These are phyloP conservation scores for Malassezia restricta DNA, from an alignment of 1,284 basidiomycete genomes.

Conservation along the genomic window DNA sequence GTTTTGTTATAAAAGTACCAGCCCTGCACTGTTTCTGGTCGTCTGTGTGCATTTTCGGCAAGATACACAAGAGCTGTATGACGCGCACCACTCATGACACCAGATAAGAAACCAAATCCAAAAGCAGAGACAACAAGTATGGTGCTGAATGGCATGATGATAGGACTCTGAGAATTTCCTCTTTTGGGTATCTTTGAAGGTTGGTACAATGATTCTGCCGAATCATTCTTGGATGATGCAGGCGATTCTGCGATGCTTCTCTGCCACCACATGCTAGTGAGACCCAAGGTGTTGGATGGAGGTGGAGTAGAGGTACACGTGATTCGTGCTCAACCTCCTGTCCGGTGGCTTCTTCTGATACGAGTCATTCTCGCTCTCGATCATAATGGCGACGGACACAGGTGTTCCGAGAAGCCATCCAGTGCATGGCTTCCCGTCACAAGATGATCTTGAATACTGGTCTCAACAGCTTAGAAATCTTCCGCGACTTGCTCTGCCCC, in stretches of 20 bases:
- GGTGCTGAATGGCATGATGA: conserved; percentile 11
- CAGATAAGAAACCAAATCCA: conserved; percentile 30
- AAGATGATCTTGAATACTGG: conserved; percentile 33
- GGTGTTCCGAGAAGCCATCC: too few species aligned
- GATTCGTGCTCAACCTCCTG: too few species aligned
- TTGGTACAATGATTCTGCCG: neutral
- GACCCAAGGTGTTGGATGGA: too few species aligned
- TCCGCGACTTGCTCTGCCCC: conserved; percentile 82
- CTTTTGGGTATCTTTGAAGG: neutral
- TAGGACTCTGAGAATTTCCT: neutral
- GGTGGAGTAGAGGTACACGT: too few species aligned
- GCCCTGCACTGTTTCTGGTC: conserved; percentile 42
- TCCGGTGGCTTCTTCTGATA: too few species aligned
- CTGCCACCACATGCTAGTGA: neutral
- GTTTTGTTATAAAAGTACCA: conserved; percentile 47
- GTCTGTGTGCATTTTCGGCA: conserved; percentile 43
- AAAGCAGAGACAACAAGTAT: conserved; percentile 19
- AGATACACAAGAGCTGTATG: conserved; percentile 35
- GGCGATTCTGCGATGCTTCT: neutral
- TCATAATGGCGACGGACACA: too few species aligned
- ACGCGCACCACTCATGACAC: conserved; percentile 24
- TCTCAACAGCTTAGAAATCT: conserved; percentile 51
- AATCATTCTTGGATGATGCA: neutral
- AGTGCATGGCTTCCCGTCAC: neutral
- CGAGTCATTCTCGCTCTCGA: too few species aligned